A percentile compares a stretch with the other conserved stretches of the same genome.
Evolutionary conservation across 2,329 filamentous ascomycete genomes (phyloP).

Genomic region (Penicillium sp.): DNA sequence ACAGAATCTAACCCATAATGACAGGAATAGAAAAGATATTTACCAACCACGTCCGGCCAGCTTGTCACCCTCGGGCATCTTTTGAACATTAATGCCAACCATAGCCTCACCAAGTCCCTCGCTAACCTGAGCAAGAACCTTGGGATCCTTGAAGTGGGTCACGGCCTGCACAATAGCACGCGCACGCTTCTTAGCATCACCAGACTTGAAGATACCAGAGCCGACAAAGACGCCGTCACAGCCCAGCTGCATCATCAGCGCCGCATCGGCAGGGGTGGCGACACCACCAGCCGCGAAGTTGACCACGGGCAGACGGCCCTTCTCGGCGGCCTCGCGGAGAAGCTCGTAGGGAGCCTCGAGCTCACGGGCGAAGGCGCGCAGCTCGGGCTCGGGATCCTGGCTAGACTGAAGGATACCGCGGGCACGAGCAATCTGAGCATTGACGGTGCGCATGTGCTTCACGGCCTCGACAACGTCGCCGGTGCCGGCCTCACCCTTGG

Average conservation of each 20-base stretch:
- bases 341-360: conserved; percentile 73
- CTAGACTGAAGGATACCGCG: conserved; percentile 47
- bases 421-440: conserved; percentile 72
- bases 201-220: conserved; percentile 94
- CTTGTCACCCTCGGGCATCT: conserved; percentile 74
- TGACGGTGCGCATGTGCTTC: conserved; percentile 90
- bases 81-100: conserved; percentile 86
- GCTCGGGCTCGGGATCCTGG: conserved; percentile 58
- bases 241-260: conserved; percentile 97
- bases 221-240: conserved; percentile 98
- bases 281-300: conserved; percentile 98
- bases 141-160: conserved; percentile 81
- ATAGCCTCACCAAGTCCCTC: conserved; percentile 93
- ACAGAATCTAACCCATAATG: conserved; percentile 1
- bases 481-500: conserved; percentile 95
- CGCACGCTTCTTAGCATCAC: conserved; percentile 82
- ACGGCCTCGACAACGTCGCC: conserved; percentile 97
- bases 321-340: conserved; percentile 78
- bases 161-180: conserved; percentile 92
- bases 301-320: conserved; percentile 86
- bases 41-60: conserved; percentile 84
- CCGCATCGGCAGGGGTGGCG: conserved; percentile 96
- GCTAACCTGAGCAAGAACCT: conserved; percentile 80
- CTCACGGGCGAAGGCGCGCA: conserved; percentile 75
- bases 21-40: conserved; percentile 5